phyloP scores from a whole-genome alignment of 192 early-diverging fungal species.

The Coemansia umbellata region DNA sequence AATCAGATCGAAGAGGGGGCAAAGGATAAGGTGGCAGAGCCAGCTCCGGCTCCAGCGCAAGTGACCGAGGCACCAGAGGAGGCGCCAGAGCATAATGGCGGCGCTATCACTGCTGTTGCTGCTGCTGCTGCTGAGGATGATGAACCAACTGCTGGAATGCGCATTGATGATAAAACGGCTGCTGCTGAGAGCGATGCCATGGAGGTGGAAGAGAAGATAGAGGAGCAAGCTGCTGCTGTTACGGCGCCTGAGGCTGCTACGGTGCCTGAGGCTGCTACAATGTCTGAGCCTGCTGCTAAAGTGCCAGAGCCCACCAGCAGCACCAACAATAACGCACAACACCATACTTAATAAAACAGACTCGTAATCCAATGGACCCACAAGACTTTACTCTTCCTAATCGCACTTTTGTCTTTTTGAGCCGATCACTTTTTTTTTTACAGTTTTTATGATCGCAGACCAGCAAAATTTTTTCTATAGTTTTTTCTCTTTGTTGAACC shows the following conservation, averaged over 20 bases:
- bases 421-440: background rate
- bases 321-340: too few species aligned
- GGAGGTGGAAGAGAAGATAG: background rate
- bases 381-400: too few species aligned
- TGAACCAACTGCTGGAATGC: slow-evolving; percentile 25
- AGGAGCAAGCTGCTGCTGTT: background rate
- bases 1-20: background rate
- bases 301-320: too few species aligned
- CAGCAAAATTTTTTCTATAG: too few species aligned
- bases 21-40: background rate
- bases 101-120: background rate
- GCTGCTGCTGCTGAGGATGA: background rate
- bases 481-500: too few species aligned
- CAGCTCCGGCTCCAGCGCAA: background rate
- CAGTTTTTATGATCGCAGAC: too few species aligned
- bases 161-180: slow-evolving; percentile 11
- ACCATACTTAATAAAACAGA: too few species aligned
- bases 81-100: background rate
- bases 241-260: background rate
- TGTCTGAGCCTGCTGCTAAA: background rate
- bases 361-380: too few species aligned
- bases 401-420: background rate
- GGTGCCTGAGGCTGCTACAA: background rate
- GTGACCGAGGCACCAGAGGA: slow-evolving; percentile 29
- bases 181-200: slow-evolving; percentile 3